These are phyloP conservation scores for Phytophthora pistaciae DNA, from an alignment of 352 stramenopile species.

Conservation along the genomic window DNA sequence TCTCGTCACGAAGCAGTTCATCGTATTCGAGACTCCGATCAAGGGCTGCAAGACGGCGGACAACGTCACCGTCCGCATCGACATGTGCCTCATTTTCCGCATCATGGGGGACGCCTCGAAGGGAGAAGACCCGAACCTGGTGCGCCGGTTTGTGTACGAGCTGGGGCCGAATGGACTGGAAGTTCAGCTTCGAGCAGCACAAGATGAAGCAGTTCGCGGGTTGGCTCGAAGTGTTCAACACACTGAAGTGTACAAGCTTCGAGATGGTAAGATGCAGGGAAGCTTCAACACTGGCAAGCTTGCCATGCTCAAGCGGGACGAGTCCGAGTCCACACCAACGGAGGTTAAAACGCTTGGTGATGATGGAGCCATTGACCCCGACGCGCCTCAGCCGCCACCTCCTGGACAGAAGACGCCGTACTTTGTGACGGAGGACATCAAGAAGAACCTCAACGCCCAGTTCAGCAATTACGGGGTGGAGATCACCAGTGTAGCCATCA, in stretches of 20 bases:
- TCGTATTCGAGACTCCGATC: slow-evolving; percentile 85
- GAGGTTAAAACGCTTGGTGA: slow-evolving; percentile 7
- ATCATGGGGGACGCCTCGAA: slow-evolving; percentile 84
- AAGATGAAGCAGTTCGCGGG: slow-evolving; percentile 77
- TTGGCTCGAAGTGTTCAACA: slow-evolving; percentile 81
- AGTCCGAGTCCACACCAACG: slow-evolving; percentile 1
- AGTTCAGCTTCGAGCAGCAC: slow-evolving; percentile 73
- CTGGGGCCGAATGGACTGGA: slow-evolving; percentile 80
- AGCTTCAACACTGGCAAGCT: slow-evolving; percentile 60
- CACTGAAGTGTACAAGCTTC: slow-evolving; percentile 82
- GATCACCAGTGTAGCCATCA: slow-evolving; percentile 73
- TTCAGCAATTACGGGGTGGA: slow-evolving; percentile 70
- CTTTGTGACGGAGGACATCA: slow-evolving; percentile 68
- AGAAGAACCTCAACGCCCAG: slow-evolving; percentile 68
- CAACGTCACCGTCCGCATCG: slow-evolving; percentile 86
- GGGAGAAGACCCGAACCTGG: slow-evolving; percentile 81
- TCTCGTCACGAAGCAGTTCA: slow-evolving; percentile 87
- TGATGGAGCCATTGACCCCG: background rate
- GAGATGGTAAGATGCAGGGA: slow-evolving; percentile 64
- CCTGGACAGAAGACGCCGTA: slow-evolving; percentile 26
- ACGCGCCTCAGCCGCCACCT: slow-evolving; percentile 2
- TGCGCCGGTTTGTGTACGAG: slow-evolving; percentile 88
- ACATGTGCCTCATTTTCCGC: slow-evolving; percentile 85
- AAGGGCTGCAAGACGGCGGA: slow-evolving; percentile 89
- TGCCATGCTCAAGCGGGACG: slow-evolving; percentile 19